Evolutionary conservation across 108 stramenopile species (phyloP).

Genomic region (Cyclotella baltica): DNA sequence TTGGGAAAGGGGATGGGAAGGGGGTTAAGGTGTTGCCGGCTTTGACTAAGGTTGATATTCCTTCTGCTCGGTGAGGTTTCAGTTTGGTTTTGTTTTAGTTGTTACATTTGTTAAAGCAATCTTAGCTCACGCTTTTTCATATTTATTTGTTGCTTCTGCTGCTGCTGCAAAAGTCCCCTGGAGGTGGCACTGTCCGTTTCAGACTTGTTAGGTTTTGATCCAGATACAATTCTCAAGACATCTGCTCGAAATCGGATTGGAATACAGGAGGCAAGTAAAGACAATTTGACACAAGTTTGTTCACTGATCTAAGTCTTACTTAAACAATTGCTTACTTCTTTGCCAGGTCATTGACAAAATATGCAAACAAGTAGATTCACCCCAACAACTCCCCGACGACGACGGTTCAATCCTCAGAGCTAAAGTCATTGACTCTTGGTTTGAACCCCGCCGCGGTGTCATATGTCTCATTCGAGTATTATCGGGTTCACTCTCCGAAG

Average conservation of each 20-base stretch:
- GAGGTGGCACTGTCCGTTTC: constrained; percentile 86
- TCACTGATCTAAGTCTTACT: not conserved
- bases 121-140: too few relatives aligned
- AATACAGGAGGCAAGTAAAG: constrained; percentile 51
- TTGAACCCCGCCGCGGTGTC: constrained; percentile 89
- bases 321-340: not conserved
- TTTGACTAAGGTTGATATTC: constrained; percentile 96
- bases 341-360: constrained; percentile 66
- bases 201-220: constrained; percentile 90
- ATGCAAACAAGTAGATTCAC: constrained; percentile 78
- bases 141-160: too few relatives aligned
- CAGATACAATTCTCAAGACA: constrained; percentile 87
- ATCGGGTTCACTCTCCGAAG: constrained; percentile 72
- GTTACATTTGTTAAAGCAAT: too few relatives aligned
- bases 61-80: too few relatives aligned
- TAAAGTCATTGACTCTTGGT: constrained; percentile 97
- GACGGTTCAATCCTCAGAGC: constrained; percentile 70
- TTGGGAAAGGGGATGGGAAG: not conserved
- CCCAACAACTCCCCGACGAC: constrained; percentile 64
- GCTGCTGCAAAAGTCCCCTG: constrained; percentile 76
- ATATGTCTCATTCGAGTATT: constrained; percentile 73
- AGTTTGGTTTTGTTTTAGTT: too few relatives aligned
- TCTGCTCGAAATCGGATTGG: constrained; percentile 89
- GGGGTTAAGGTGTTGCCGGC: constrained; percentile 71
- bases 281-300: not conserved